These are phyloP conservation scores for Diplocarpon rosae DNA, from an alignment of 2,329 filamentous ascomycete genomes.

Conservation along the genomic window DNA sequence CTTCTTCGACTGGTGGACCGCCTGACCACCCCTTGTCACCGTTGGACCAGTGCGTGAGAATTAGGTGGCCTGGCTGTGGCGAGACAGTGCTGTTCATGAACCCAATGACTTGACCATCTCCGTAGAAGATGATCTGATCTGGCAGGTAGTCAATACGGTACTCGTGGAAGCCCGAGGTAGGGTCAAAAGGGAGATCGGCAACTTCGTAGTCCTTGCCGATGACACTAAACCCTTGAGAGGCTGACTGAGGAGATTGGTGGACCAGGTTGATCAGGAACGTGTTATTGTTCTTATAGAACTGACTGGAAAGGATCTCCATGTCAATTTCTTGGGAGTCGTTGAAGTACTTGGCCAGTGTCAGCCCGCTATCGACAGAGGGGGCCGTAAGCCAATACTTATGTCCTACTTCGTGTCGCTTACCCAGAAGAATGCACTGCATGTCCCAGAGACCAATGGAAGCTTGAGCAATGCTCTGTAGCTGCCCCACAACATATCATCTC, in stretches of 20 bases:
- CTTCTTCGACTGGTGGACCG: conserved; percentile 54
- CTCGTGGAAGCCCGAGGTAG: conserved; percentile 57
- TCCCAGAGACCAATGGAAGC: conserved; percentile 38
- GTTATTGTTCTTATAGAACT: conserved; percentile 42
- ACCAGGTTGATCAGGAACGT: conserved; percentile 60
- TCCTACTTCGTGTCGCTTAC: conserved; percentile 30
- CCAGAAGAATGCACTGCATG: conserved; percentile 74
- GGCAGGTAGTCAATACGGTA: conserved; percentile 68
- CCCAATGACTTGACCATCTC: conserved; percentile 47
- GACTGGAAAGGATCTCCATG: conserved; percentile 63
- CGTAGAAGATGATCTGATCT: conserved; percentile 54
- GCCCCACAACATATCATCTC: conserved; percentile 56
- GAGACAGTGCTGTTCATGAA: conserved; percentile 49
- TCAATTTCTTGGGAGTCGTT: conserved; percentile 75
- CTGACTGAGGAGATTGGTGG: conserved; percentile 55
- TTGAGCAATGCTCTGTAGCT: conserved; percentile 55
- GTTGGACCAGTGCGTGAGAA: conserved; percentile 71
- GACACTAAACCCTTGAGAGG: conserved; percentile 50
- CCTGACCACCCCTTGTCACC: conserved; percentile 61
- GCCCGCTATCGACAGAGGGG: neutral
- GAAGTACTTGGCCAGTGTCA: conserved; percentile 44
- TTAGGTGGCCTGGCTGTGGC: conserved; percentile 48
- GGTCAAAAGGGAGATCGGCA: conserved; percentile 53
- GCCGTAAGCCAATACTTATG: neutral
- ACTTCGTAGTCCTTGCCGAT: conserved; percentile 46